Base-by-base conservation (phyloP, 179 eudicot genomes). In the Spergularia azorica region DNA sequence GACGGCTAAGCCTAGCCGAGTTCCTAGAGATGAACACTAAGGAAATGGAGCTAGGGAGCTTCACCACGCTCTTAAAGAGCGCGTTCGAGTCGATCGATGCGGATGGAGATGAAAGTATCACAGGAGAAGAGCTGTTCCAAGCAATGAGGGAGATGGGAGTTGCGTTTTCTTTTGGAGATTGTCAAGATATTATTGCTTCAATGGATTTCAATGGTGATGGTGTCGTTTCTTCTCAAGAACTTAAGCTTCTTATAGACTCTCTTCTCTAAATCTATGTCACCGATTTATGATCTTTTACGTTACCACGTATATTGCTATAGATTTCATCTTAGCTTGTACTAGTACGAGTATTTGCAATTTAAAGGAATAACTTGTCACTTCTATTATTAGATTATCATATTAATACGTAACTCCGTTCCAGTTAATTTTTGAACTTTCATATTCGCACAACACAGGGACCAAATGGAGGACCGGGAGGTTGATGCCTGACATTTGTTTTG, bases 141-240 rank as follows among this genome's bases (percentile, higher is more conserved):
- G 72, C 70, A 0, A 65, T 57, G 73, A 63, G 58, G 52, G 71
- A 67, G 18, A n/a, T 58, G 58, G 80, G 77, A 54, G 50, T 46
- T 64, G 77, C 69, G 9, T 39, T 82, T 43, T 61, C 72, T 4
- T 32, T 76, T n/a, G 80, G 67, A 50, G 77, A 58, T 60, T 84
- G 87, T 51, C 72, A 62, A 32, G 82, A 69, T n/a, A 84, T 84
- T 67, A 66, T 84, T 55, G 72, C 57, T 20, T 75, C 80, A 41
- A 72, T 84, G 80, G 87, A 84, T 77, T 77, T 75, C 15, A 76
- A 84, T 80, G 84, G 84, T 0, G 79, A 80, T 62, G 84, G 86
- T 6, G 82, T 72, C 46, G 56, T 83, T 39, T 70, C 65, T 18
- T 67, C 70, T 16, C 80, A 81, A 73, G 87, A 84, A 46, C 70